Conservation (phyloP, 1,284 basidiomycete species). For the Trichosporon faecale region DNA sequence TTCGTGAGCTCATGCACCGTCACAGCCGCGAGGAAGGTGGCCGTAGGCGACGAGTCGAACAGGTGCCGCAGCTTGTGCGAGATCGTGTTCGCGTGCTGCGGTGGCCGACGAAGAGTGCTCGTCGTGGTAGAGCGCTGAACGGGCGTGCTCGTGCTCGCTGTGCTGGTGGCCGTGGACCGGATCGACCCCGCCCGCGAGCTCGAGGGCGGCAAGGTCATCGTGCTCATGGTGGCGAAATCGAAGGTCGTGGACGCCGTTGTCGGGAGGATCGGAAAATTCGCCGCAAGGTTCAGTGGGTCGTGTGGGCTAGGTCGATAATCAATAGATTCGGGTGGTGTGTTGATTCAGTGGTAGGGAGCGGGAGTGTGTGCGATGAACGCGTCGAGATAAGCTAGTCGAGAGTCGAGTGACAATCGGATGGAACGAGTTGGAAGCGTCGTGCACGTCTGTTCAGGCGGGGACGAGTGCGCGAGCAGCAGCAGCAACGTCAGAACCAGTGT, state of each 20-base stretch:
- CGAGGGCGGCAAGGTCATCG: constrained; percentile 4
- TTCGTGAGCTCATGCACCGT: constrained; percentile 44
- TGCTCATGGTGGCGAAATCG: background rate
- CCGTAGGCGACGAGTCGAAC: constrained; percentile 33
- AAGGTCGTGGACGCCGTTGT: background rate
- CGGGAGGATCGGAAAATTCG: background rate
- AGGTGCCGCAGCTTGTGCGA: constrained; percentile 29
- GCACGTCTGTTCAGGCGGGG: background rate
- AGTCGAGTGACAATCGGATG: background rate
- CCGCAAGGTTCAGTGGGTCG: background rate
- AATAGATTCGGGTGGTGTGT: background rate
- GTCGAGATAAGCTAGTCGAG: background rate
- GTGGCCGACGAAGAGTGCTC: background rate
- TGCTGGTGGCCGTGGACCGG: background rate
- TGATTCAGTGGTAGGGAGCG: background rate
- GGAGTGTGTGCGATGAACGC: background rate
- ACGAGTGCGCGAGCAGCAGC: background rate
- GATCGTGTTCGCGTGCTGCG: constrained; percentile 5
- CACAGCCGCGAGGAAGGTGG: constrained; percentile 37
- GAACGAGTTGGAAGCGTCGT: background rate
- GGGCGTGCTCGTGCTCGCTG: background rate
- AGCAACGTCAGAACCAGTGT: background rate
- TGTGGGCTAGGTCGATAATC: background rate
- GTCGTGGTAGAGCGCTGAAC: background rate
- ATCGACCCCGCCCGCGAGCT: constrained; percentile 7